These are phyloP conservation scores for Dentipellis fragilis DNA, from an alignment of 768 basidiomycete species.

Conservation along the genomic window DNA sequence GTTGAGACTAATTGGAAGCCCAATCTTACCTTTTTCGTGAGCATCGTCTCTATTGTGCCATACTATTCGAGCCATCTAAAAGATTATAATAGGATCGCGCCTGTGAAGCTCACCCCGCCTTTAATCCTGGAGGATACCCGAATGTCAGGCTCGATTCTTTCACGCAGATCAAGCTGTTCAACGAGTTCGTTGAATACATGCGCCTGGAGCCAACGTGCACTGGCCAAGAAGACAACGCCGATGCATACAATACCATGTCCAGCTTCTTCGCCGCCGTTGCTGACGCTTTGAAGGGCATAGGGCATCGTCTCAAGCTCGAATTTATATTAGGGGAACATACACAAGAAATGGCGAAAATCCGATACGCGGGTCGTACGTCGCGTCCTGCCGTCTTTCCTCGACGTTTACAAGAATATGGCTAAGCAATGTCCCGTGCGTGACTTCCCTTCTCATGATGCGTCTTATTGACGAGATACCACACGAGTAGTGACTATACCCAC, in stretches of 20 bases:
- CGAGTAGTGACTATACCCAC: neutral
- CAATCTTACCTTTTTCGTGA: neutral
- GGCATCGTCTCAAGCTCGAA: neutral
- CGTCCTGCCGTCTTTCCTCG: neutral
- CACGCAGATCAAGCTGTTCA: neutral
- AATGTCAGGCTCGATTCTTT: neutral
- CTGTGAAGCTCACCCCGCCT: neutral
- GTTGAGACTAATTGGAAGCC: neutral
- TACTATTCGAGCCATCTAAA: too few species aligned
- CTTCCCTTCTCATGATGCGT: neutral
- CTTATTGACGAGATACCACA: neutral
- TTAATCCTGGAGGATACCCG: neutral
- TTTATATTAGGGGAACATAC: neutral
- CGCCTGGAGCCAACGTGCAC: too few species aligned
- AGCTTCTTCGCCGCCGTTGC: neutral
- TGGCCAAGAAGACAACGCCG: too few species aligned
- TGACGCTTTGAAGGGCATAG: neutral
- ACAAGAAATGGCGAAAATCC: neutral
- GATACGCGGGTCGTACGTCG: neutral
- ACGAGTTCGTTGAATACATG: neutral
- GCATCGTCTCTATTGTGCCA: neutral
- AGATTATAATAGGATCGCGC: neutral
- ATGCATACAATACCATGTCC: too few species aligned
- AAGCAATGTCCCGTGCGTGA: neutral
- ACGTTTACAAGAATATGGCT: neutral